Conservation (phyloP, 1,139 yeast genomes). For the Sugiyamaella castrensis region DNA sequence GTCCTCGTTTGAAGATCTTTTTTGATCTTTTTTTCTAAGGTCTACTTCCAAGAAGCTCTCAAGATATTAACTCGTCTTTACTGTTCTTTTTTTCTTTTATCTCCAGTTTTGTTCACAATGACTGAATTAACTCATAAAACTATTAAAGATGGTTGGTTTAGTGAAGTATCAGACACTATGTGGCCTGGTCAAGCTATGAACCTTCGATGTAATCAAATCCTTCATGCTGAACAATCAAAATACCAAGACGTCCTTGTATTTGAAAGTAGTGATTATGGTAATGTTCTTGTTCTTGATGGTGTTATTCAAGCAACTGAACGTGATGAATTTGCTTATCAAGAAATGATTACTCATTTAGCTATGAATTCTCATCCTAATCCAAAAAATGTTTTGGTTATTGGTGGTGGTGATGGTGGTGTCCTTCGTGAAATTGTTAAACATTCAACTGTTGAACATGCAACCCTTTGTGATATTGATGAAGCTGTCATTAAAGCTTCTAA, state of each 20-base stretch:
- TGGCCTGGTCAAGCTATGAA: conserved; percentile 97
- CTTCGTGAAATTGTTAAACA: conserved; percentile 90
- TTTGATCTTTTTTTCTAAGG: too few species aligned
- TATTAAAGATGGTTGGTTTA: conserved; percentile 78
- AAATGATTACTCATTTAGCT: conserved; percentile 90
- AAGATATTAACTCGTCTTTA: too few species aligned
- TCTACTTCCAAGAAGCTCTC: too few species aligned
- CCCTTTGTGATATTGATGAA: conserved; percentile 90
- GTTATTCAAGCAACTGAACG: conserved; percentile 92
- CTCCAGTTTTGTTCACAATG: conserved; percentile 20
- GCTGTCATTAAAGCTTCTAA: conserved; percentile 80
- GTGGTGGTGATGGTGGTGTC: conserved; percentile 98
- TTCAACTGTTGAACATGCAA: conserved; percentile 74
- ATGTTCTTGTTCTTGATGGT: conserved; percentile 85
- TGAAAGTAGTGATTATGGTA: conserved; percentile 84
- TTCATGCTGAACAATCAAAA: conserved; percentile 76
- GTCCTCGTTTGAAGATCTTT: too few species aligned
- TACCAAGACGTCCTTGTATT: conserved; percentile 89
- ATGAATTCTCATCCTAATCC: conserved; percentile 89
- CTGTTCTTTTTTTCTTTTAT: too few species aligned
- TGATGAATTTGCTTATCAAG: conserved; percentile 93
- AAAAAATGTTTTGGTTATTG: conserved; percentile 82
- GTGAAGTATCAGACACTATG: conserved; percentile 80
- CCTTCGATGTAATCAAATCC: conserved; percentile 72
- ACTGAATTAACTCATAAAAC: conserved; percentile 41